Conservation (phyloP, 768 basidiomycete species). For the Kwoniella sp. region DNA sequence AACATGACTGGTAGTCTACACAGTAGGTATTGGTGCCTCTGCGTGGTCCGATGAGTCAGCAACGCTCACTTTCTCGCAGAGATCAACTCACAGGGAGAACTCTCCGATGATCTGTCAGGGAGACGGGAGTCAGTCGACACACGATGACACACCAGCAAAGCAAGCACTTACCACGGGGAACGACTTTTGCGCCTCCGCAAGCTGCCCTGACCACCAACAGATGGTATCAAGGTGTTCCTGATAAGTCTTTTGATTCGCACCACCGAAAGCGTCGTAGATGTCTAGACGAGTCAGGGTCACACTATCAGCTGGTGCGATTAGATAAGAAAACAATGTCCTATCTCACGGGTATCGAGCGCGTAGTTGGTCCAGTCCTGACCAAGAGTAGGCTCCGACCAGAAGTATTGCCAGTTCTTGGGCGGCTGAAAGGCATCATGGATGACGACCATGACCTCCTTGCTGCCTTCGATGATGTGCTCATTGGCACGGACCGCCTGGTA, state of each 20-base stretch:
- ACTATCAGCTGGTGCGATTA: too few relatives aligned
- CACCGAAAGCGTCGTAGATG: constrained; percentile 36
- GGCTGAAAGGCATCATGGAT: constrained; percentile 46
- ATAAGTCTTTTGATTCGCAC: constrained; percentile 16
- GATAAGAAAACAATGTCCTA: too few relatives aligned
- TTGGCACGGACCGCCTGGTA: constrained; percentile 32
- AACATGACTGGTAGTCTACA: constrained; percentile 41
- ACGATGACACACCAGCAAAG: neutral
- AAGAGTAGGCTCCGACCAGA: constrained; percentile 18
- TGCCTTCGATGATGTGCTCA: constrained; percentile 23
- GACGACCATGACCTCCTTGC: constrained; percentile 38
- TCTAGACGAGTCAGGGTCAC: constrained; percentile 22
- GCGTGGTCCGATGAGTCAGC: neutral
- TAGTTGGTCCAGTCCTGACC: constrained; percentile 41
- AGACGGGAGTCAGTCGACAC: neutral
- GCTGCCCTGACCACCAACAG: constrained; percentile 15
- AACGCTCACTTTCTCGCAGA: neutral
- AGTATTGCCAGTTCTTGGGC: constrained; percentile 38
- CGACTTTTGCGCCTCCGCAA: constrained; percentile 26
- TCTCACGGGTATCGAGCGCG: constrained; percentile 40
- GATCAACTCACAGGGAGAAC: constrained; percentile 25
- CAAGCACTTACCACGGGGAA: constrained; percentile 33
- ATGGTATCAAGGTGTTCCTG: constrained; percentile 39
- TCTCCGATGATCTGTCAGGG: constrained; percentile 37
- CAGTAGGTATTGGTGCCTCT: constrained; percentile 38